These are phyloP conservation scores for Phaeomoniella chlamydospora DNA, from an alignment of 2,329 filamentous ascomycete genomes.

Conservation along the genomic window DNA sequence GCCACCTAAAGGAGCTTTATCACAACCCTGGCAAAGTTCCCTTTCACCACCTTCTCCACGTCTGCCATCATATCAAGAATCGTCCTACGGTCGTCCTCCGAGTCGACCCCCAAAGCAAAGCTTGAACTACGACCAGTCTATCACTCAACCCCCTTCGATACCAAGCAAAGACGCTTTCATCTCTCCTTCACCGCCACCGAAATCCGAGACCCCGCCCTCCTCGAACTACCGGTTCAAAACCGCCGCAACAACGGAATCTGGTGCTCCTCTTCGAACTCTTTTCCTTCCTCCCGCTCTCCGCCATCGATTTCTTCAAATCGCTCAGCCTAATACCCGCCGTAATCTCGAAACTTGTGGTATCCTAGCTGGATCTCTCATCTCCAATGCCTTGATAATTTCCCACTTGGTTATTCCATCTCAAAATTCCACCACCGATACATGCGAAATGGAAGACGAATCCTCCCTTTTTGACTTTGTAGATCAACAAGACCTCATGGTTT, in stretches of 20 bases:
- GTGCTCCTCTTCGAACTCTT: conserved; percentile 69
- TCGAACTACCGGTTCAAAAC: conserved; percentile 65
- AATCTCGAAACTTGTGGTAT: conserved; percentile 95
- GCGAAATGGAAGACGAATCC: conserved; percentile 79
- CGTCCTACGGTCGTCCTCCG: conserved; percentile 3
- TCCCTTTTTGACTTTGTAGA: conserved; percentile 83
- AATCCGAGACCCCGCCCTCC: conserved; percentile 11
- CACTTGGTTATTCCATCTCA: conserved; percentile 85
- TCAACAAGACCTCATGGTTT: conserved; percentile 61
- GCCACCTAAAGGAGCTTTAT: conserved; percentile 12
- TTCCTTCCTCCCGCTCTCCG: conserved; percentile 72
- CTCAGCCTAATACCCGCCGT: conserved; percentile 57
- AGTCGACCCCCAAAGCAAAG: conserved; percentile 2
- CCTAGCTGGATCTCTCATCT: conserved; percentile 76
- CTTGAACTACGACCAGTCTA: neutral
- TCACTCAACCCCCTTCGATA: conserved; percentile 4
- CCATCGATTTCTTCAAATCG: conserved; percentile 57
- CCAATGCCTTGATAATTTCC: conserved; percentile 85
- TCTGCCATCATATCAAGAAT: no score
- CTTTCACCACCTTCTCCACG: conserved; percentile 19
- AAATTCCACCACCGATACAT: conserved; percentile 78
- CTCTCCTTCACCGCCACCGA: conserved; percentile 2
- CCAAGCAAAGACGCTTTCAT: conserved; percentile 13
- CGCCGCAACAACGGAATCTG: conserved; percentile 79
- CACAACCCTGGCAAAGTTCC: conserved; percentile 21